Percentiles rank a stretch among this genome's conserved stretches.
These are phyloP conservation scores for Hypoxylon sp. DNA, from an alignment of 2,329 filamentous ascomycete species.

Conservation along the genomic window DNA sequence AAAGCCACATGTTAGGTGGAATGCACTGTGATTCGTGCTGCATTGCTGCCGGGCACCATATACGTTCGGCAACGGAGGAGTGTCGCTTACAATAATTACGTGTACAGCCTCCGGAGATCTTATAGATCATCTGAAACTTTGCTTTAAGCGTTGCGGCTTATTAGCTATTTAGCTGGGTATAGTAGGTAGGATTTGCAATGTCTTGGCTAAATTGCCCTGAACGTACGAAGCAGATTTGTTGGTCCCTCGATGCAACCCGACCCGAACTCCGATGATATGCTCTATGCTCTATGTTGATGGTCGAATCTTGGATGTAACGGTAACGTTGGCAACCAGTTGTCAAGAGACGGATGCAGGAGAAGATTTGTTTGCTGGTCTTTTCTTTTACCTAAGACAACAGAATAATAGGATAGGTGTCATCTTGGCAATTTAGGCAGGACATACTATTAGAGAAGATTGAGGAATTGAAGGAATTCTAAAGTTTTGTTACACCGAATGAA, in stretches of 20 bases:
- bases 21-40: conserved; percentile 27
- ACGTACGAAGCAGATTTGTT: conserved; percentile 12
- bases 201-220: conserved; percentile 37
- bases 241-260: conserved; percentile 10
- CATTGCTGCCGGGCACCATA: conserved; percentile 14
- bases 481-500: background rate
- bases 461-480: background rate
- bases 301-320: conserved; percentile 11
- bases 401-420: background rate
- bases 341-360: background rate
- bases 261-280: conserved; percentile 26
- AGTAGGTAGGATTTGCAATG: conserved; percentile 32
- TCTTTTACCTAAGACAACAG: background rate
- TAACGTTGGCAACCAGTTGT: conserved; percentile 16
- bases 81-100: conserved; percentile 31
- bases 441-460: background rate
- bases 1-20: conserved; percentile 33
- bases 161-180: conserved; percentile 20
- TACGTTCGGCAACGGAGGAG: conserved; percentile 28
- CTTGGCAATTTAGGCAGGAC: background rate
- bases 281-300: conserved; percentile 1
- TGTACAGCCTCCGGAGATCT: conserved; percentile 25
- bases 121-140: conserved; percentile 36
- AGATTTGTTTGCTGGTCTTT: conserved; percentile 1
- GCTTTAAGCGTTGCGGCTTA: conserved; percentile 31